phyloP scores from a whole-genome alignment of 495 filamentous ascomycete genomes.

The Aspergillus sparsus region DNA sequence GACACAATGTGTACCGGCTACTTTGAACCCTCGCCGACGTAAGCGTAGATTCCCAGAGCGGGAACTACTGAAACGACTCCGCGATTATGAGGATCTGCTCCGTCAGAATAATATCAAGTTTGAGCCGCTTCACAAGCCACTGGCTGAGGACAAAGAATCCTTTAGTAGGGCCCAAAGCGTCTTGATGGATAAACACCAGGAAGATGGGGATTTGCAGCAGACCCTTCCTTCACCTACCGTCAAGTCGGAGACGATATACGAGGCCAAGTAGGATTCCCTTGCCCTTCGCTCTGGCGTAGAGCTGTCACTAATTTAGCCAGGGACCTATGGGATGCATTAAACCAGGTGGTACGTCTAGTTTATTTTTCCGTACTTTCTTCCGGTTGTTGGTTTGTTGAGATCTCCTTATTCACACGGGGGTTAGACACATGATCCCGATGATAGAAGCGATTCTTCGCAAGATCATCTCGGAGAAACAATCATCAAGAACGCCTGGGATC shows the following conservation, averaged over 20 bases:
- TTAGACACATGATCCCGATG: constrained; percentile 23
- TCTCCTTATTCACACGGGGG: background rate
- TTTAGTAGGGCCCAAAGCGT: constrained; percentile 15
- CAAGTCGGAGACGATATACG: constrained; percentile 35
- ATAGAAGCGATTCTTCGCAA: constrained; percentile 30
- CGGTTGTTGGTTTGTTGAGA: background rate
- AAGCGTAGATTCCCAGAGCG: constrained; percentile 55
- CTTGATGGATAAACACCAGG: constrained; percentile 29
- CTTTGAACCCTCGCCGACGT: constrained; percentile 41
- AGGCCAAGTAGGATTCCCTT: constrained; percentile 37
- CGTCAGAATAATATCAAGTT: constrained; percentile 53
- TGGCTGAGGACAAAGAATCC: constrained; percentile 20
- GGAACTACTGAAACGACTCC: constrained; percentile 55
- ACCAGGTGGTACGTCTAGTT: constrained; percentile 41
- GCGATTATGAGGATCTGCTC: constrained; percentile 54
- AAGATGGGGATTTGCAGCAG: constrained; percentile 13
- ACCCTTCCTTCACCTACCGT: constrained; percentile 25
- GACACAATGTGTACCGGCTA: constrained; percentile 51
- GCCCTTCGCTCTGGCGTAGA: background rate
- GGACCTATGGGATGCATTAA: constrained; percentile 53
- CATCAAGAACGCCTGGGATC: constrained; percentile 49
- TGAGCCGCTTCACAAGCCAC: constrained; percentile 48
- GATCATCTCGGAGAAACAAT: constrained; percentile 33
- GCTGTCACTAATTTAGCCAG: constrained; percentile 29
- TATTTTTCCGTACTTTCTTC: background rate